Conservation (phyloP, 2,329 filamentous ascomycete species). For the Colletotrichum tamarilloi region DNA sequence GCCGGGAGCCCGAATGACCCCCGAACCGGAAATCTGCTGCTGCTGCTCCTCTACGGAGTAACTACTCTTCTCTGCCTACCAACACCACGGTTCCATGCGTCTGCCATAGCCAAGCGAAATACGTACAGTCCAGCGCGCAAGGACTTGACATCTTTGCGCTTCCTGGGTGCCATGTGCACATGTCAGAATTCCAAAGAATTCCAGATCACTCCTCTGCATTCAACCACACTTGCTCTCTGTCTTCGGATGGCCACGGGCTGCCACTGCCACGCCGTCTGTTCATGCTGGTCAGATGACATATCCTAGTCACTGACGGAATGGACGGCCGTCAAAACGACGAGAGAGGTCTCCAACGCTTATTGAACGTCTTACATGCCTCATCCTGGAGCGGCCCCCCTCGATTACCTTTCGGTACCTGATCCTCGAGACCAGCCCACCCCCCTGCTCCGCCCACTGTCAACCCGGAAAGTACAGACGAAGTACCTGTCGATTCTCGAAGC, state of each 20-base stretch:
- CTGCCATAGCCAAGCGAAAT: conserved; percentile 13
- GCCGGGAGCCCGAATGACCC: conserved; percentile 1
- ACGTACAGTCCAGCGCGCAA: conserved; percentile 2
- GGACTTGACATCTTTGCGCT: not conserved
- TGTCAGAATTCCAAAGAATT: conserved; percentile 7
- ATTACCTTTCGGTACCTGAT: conserved; percentile 28
- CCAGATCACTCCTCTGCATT: not conserved
- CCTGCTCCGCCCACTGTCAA: conserved; percentile 17
- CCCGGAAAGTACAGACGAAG: conserved; percentile 21
- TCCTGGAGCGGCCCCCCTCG: conserved; percentile 3
- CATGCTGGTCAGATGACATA: not conserved
- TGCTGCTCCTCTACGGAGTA: not conserved
- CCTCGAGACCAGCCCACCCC: conserved; percentile 6
- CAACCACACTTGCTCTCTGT: conserved; percentile 1
- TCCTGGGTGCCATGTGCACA: conserved; percentile 24
- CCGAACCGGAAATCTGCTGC: not conserved
- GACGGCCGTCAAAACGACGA: not conserved
- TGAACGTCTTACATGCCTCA: conserved; percentile 23
- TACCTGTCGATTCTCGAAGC: not conserved
- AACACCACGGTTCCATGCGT: not conserved
- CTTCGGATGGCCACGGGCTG: not conserved
- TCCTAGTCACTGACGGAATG: conserved; percentile 10
- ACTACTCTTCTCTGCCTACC: not conserved
- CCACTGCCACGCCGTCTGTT: not conserved
- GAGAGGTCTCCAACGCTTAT: not conserved